These are phyloP conservation scores for Aegilops bicornis DNA, from an alignment of 176 grass and related monocot species.

Conservation along the genomic window DNA sequence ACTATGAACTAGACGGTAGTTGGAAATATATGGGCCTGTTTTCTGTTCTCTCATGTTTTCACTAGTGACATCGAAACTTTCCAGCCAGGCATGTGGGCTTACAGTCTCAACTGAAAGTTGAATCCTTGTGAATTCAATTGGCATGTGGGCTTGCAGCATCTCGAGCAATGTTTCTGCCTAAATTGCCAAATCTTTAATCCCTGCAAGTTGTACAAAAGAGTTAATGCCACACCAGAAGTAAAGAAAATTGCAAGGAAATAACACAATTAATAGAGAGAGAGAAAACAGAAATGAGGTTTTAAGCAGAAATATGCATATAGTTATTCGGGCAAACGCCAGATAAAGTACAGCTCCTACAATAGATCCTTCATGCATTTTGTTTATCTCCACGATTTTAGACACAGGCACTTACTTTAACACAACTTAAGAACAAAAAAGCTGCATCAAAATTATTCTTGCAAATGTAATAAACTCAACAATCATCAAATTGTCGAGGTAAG, in stretches of 20 bases:
- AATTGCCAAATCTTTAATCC: conserved; percentile 31
- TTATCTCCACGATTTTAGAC: background rate
- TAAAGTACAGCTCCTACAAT: background rate
- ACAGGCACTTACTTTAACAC: background rate
- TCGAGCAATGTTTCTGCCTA: background rate
- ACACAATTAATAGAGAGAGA: no score
- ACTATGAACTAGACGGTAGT: background rate
- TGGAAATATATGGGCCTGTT: background rate
- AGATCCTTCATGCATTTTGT: background rate
- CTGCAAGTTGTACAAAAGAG: conserved; percentile 14
- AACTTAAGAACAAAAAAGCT: background rate
- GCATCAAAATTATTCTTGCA: background rate
- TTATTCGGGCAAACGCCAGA: background rate
- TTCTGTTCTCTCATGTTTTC: background rate
- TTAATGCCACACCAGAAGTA: conserved; percentile 14
- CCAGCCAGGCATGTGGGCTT: background rate
- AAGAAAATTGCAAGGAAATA: background rate
- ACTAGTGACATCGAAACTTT: background rate
- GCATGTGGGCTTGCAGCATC: background rate
- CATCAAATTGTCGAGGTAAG: background rate
- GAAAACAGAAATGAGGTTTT: background rate
- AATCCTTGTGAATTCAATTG: background rate
- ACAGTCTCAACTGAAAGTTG: conserved; percentile 8
- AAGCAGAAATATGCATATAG: background rate
- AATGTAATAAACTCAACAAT: background rate